These are phyloP conservation scores for Trichoderma oligosporum DNA, from an alignment of 2,329 filamentous ascomycete genomes.

Conservation along the genomic window DNA sequence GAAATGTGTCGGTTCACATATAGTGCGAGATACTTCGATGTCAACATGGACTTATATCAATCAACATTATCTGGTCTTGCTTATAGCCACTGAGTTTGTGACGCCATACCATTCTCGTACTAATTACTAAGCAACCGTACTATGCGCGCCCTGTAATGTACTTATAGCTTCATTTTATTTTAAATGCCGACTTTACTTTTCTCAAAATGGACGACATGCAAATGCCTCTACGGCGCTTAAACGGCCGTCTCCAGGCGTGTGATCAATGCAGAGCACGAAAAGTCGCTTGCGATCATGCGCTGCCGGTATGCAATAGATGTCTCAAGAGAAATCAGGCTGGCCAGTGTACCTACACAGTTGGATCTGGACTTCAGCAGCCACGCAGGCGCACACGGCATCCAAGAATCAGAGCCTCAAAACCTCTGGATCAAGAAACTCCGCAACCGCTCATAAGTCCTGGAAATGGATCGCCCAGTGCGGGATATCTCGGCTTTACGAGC, in stretches of 20 bases:
- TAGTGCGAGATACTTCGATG: too few species aligned
- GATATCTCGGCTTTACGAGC: constrained; percentile 45
- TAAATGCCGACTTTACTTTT: too few species aligned
- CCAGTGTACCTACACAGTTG: constrained; percentile 34
- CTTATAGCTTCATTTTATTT: too few species aligned
- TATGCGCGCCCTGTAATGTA: too few species aligned
- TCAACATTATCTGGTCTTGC: too few species aligned
- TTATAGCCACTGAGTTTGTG: too few species aligned
- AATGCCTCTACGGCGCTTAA: constrained; percentile 26
- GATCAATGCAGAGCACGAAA: constrained; percentile 39
- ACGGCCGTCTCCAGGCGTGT: constrained; percentile 25
- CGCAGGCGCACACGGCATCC: not conserved
- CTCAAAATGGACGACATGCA: not conserved
- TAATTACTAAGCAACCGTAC: too few species aligned
- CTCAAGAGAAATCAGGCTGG: constrained; percentile 31
- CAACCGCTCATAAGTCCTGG: not conserved
- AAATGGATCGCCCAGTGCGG: not conserved
- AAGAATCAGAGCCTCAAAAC: not conserved
- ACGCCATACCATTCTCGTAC: too few species aligned
- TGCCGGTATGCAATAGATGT: constrained; percentile 37
- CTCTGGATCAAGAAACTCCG: not conserved
- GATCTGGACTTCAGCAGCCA: constrained; percentile 8
- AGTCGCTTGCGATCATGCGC: constrained; percentile 39
- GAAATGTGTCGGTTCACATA: too few species aligned
- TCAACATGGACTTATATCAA: too few species aligned